Base-by-base conservation (phyloP, 495 filamentous ascomycete genomes). In the Lichina pygmaea region DNA sequence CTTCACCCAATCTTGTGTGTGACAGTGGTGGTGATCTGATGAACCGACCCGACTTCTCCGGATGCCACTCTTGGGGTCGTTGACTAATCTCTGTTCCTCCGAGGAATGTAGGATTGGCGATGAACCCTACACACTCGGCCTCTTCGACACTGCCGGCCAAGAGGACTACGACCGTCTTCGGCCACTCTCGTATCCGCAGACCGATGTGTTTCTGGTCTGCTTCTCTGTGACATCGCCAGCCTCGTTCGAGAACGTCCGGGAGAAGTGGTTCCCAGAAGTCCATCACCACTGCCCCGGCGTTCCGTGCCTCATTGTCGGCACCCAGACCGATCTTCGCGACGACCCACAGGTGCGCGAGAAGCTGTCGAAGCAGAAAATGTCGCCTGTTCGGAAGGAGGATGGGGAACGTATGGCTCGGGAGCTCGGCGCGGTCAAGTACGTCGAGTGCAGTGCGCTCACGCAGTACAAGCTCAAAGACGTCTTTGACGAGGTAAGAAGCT, bases 381-480 rank as follows among this genome's bases (percentile, higher is more conserved):
- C 69, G 44, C 86, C 89, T 3, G 84, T 97, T 43, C 69, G 72
- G 49, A 83, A 78, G 60, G 84, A 92, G 58, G 84, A 93, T 52
- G 89, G 91, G 33, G 91, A 95, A 57, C 66, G 73, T 49, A 93
- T 97, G 81, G 91, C 91, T 0, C 93, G 83, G 66, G 86, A 95
- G 44, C 64, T 97, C 10, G 83, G 82, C 41, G 89, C 89, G 7
- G 85, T 97, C 47, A 94, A 94, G 66, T 97, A 95, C 50, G 89
- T 97, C 44, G 89, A 97, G 64, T 97, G 89, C 64, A 93, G 84
- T 55, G 89, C 89, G 33, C 63, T 97, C 60, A 97, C 89, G 36
- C 89, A 97, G 66, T 93, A 86, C 62, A 93, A 93, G 63, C 66
- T 97, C 45, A 97, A 97, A 69, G 91, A 97, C 58, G 89, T 97